Percentiles rank a stretch among this genome's conserved stretches.
These are phyloP conservation scores for Neltuma alba DNA, from an alignment of 306 rosid species.

Conservation along the genomic window DNA sequence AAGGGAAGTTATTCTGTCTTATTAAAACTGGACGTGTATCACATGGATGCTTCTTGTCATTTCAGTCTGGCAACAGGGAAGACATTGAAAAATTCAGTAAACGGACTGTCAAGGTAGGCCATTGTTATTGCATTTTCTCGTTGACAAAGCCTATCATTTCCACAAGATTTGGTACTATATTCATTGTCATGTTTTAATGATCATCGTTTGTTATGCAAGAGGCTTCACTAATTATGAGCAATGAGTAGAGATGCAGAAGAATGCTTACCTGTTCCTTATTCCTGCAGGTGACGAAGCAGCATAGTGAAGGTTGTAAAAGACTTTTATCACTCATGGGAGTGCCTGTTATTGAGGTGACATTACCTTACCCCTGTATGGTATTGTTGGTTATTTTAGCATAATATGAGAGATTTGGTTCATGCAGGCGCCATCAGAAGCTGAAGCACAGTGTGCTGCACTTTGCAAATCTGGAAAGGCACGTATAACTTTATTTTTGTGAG, in stretches of 20 bases:
- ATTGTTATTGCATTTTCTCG: neutral
- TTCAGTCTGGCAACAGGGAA: constrained; percentile 75
- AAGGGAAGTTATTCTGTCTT: neutral
- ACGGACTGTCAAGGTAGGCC: constrained; percentile 89
- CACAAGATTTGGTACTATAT: neutral
- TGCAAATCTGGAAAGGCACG: constrained; percentile 87
- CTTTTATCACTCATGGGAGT: constrained; percentile 97
- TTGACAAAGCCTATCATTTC: neutral
- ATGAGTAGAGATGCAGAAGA: neutral
- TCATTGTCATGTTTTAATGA: neutral
- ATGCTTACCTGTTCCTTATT: constrained; percentile 22
- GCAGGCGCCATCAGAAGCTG: constrained; percentile 99
- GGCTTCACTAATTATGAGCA: neutral
- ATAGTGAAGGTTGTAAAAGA: constrained; percentile 87
- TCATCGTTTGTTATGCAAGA: neutral
- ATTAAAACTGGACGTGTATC: neutral
- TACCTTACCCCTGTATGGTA: constrained; percentile 12
- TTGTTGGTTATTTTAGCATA: constrained; percentile 20
- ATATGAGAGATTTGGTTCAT: constrained; percentile 39
- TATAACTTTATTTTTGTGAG: constrained; percentile 25
- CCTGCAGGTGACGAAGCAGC: constrained; percentile 85
- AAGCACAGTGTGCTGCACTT: constrained; percentile 97
- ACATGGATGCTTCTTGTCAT: constrained; percentile 39
- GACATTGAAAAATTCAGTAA: constrained; percentile 95
- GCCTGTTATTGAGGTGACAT: constrained; percentile 88